Evolutionary conservation across 768 basidiomycete genomes (phyloP), one percentile per base, ranked within the genome.

Genomic region (Hemileccinum rubropunctum): DNA sequence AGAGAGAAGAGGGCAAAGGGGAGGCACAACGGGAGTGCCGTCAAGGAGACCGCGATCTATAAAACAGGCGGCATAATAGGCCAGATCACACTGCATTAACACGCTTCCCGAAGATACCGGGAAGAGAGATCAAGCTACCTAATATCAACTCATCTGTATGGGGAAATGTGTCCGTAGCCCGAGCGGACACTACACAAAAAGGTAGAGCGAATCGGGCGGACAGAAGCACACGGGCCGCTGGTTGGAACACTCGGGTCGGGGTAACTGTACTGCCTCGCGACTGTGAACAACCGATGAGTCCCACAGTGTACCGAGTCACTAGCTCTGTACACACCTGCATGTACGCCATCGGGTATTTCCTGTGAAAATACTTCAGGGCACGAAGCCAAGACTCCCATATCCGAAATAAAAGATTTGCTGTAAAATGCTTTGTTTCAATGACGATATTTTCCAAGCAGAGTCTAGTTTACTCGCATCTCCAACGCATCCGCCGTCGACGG

Each of bases 401-500:
- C 38, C 20, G 34, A 33, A 45, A 50, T 26, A 33, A 17, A 18
- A 36, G 37, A 23, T 17, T 42, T 27, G 37, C 35, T 34, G 38
- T 35, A 18, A 33, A 38, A 36, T 3, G 20, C 13, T 6, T 26
- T 23, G 36, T 30, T 51, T 46, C 40, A 50, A 39, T 45, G 48
- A 46, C 34, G 39, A 45, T 35, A 38, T 27, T 27, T 47, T 17
- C 38, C 38, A 12, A 45, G 14, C 2, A n/a, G 35, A 11, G 33
- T 15, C 13, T 21, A 39, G 35, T n/a, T 26, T 11, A 43, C 39
- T 39, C 23, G 54, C 61, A 36, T 57, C 65, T 52, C 40, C 23
- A 52, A 34, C 5, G 46, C 33, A 67, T 65, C 64, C 65, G 65
- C 64, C 62, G 47, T 57, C 15, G 54, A 62, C 60, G 64, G 64